Base-by-base conservation (phyloP, 495 filamentous ascomycete genomes). In the Trichodelitschia bisporula region DNA sequence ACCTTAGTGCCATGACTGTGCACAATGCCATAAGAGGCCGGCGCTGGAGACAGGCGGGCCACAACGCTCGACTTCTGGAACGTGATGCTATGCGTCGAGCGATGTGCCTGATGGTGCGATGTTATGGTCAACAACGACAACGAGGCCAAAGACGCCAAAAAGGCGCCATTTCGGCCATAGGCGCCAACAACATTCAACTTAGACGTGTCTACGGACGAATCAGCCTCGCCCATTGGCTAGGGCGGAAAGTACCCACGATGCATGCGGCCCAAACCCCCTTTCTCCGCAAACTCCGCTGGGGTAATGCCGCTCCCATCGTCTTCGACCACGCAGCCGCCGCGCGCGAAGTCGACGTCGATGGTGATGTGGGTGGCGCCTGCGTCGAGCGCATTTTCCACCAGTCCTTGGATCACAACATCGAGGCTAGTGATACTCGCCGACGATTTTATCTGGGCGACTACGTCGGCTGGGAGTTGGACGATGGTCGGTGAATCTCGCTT, bases 341-440 rank as follows among this genome's bases (percentile, higher is more conserved):
- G 69, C 19, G 47, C 42, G 36, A 77, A 77, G 48, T 95, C 76
- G 11, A 90, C 59, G 11, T 57, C 64, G 37, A 90, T 55, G 18
- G 62, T 64, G 29, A 93, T 51, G 33, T 65, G 77, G 21, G 55
- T 66, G 12, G 84, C 70, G 14, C 56, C 51, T 13, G 83, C 77
- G 54, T 97, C 86, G 14, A 97, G 58, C 1, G 79, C 65, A 49
- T 97, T 97, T 42, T 77, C 66, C 4, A 84, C 37, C n/a, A 97
- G 55, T 30, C 77, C 74, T 31, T 64, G 50, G 23, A 80, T 55
- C 3, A 78, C 84, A 15, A 53, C 67, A 38, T 72, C 69, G 28
- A 97, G 51, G 18, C 72, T 66, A 2, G 68, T 75, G 38, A 95
- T 74, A 15, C 61, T 57, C 4, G 64, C 67, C 2, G 83, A 90